A percentile compares a stretch with the other conserved stretches of the same genome.
phyloP scores from a whole-genome alignment of 2,329 filamentous ascomycete species.

The Phyllosticta citriasiana region DNA sequence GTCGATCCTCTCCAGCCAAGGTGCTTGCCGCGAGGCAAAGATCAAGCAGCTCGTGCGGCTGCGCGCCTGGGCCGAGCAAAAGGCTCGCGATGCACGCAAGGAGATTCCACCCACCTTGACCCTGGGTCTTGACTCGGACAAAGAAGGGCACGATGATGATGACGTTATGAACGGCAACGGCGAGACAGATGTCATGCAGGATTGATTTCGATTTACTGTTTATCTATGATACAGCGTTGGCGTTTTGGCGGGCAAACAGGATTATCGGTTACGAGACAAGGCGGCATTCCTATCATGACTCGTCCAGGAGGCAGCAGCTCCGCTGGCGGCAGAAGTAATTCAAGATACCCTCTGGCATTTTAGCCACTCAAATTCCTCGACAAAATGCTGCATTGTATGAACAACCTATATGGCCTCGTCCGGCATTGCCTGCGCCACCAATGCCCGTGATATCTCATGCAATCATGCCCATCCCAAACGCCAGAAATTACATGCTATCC shows the following conservation, averaged over 20 bases:
- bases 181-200: slow-evolving; percentile 26
- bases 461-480: background rate
- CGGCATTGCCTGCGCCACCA: slow-evolving; percentile 1
- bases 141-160: slow-evolving; percentile 13
- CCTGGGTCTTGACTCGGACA: slow-evolving; percentile 31
- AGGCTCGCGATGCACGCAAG: slow-evolving; percentile 38
- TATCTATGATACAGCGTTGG: background rate
- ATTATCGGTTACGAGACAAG: background rate
- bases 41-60: slow-evolving; percentile 73
- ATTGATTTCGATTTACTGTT: background rate
- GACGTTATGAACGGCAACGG: slow-evolving; percentile 23
- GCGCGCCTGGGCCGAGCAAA: slow-evolving; percentile 73
- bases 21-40: slow-evolving; percentile 65
- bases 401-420: background rate
- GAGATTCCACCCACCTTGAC: slow-evolving; percentile 31
- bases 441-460: slow-evolving; percentile 9
- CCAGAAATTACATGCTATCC: background rate
- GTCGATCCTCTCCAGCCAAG: slow-evolving; percentile 68
- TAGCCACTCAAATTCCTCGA: background rate
- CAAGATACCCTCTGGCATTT: slow-evolving; percentile 3
- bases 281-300: background rate
- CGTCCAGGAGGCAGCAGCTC: background rate
- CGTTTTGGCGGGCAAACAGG: background rate
- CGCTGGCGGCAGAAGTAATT: background rate
- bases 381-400: background rate